phyloP scores from a whole-genome alignment of 176 grass and related monocot species.

The Eleusine coracana region DNA sequence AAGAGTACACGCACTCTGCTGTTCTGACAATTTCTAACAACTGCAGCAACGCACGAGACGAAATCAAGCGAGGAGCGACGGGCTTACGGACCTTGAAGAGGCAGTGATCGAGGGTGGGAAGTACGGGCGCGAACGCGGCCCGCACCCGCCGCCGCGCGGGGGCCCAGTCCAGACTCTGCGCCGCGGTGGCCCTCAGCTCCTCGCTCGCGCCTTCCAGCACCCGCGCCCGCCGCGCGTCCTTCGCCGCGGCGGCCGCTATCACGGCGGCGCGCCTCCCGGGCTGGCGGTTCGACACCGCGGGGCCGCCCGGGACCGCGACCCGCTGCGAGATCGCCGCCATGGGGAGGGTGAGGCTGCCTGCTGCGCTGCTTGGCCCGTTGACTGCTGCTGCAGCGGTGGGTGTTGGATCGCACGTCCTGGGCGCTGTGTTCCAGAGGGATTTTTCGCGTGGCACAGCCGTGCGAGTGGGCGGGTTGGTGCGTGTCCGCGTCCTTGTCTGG shows the following conservation, averaged over 20 bases:
- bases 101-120: conserved; percentile 75
- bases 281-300: not conserved
- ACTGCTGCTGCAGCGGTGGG: not conserved
- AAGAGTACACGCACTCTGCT: not conserved
- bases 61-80: conserved; percentile 4
- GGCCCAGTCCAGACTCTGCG: conserved; percentile 83
- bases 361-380: conserved; percentile 15
- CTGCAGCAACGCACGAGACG: not conserved
- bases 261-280: conserved; percentile 21
- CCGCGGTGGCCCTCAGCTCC: conserved; percentile 67
- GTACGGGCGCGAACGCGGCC: conserved; percentile 66
- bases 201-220: conserved; percentile 71
- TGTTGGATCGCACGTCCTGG: not conserved
- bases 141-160: conserved; percentile 75
- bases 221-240: conserved; percentile 7
- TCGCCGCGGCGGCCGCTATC: conserved; percentile 28
- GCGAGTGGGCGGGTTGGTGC: conserved; percentile 19
- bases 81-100: conserved; percentile 73
- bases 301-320: conserved; percentile 14
- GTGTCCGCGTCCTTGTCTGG: not conserved
- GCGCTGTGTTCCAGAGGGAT: conserved; percentile 9
- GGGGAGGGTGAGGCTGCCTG: not conserved
- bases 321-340: conserved; percentile 47
- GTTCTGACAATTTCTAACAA: conserved; percentile 1
- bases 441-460: conserved; percentile 7